Evolutionary conservation across 2,329 filamentous ascomycete species (phyloP).

Genomic region (Cyclaneusma minus): DNA sequence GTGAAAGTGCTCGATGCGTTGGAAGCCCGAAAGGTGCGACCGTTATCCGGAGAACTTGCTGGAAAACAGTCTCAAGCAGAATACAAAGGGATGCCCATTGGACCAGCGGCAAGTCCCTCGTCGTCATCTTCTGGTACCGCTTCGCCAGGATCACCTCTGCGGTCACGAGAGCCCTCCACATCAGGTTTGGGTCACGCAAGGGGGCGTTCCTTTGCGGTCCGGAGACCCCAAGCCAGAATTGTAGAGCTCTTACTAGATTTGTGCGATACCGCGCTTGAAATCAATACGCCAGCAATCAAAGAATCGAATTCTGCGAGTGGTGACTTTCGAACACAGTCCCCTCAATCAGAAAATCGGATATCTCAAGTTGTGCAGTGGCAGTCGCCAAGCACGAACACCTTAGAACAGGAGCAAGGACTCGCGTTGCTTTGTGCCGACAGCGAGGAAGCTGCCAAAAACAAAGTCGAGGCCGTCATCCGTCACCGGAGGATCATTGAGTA

Average conservation of each 20-base stretch:
- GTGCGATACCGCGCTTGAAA: slow-evolving; percentile 89
- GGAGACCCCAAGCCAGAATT: slow-evolving; percentile 78
- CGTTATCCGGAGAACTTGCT: slow-evolving; percentile 38
- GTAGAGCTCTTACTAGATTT: slow-evolving; percentile 90
- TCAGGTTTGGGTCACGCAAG: slow-evolving; percentile 61
- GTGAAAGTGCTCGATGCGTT: slow-evolving; percentile 89
- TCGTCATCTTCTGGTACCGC: slow-evolving; percentile 58
- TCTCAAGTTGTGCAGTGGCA: slow-evolving; percentile 94
- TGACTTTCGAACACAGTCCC: slow-evolving; percentile 84
- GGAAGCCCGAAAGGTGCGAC: slow-evolving; percentile 59
- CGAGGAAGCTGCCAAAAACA: slow-evolving; percentile 66
- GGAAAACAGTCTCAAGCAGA: slow-evolving; percentile 52
- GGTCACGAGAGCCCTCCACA: slow-evolving; percentile 53
- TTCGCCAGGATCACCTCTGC: slow-evolving; percentile 54
- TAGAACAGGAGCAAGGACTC: slow-evolving; percentile 87
- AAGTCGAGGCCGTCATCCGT: slow-evolving; percentile 84
- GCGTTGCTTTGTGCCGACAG: slow-evolving; percentile 82
- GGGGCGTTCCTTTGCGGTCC: slow-evolving; percentile 77
- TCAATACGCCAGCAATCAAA: slow-evolving; percentile 87
- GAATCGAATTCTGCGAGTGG: slow-evolving; percentile 53
- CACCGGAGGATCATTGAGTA: slow-evolving; percentile 92
- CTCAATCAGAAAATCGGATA: slow-evolving; percentile 88
- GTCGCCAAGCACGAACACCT: slow-evolving; percentile 75
- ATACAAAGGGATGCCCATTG: slow-evolving; percentile 79
- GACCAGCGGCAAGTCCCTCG: slow-evolving; percentile 49